Evolutionary conservation across 1,284 basidiomycete genomes (phyloP).

Genomic region (Puccinia coronata): DNA sequence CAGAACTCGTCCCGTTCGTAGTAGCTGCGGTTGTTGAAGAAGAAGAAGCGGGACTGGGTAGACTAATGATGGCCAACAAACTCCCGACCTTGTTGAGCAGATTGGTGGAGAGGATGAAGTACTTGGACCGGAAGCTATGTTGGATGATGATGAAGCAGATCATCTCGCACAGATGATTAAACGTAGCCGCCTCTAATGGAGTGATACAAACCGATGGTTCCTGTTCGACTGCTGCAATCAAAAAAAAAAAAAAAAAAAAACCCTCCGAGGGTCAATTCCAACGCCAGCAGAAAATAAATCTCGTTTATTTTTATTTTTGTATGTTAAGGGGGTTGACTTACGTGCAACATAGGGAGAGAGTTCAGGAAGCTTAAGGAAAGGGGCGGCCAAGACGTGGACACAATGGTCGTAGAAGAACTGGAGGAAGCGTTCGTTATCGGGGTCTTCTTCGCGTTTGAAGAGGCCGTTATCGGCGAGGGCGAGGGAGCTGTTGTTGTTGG

Average conservation of each 20-base stretch:
- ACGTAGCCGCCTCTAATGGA: slow-evolving; percentile 54
- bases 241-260: too few species aligned
- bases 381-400: slow-evolving; percentile 73
- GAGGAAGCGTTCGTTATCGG: slow-evolving; percentile 81
- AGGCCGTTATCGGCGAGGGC: slow-evolving; percentile 52
- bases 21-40: slow-evolving; percentile 78
- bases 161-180: slow-evolving; percentile 72
- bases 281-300: background rate
- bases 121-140: slow-evolving; percentile 80
- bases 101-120: slow-evolving; percentile 78
- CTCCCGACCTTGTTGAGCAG: slow-evolving; percentile 73
- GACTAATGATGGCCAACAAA: slow-evolving; percentile 65
- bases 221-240: background rate
- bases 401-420: slow-evolving; percentile 85
- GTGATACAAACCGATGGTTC: slow-evolving; percentile 45
- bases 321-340: background rate
- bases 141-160: slow-evolving; percentile 83
- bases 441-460: slow-evolving; percentile 72
- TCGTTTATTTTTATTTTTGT: background rate
- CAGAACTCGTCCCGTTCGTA: background rate
- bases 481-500: slow-evolving; percentile 60
- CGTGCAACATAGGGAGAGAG: slow-evolving; percentile 63
- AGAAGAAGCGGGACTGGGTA: slow-evolving; percentile 86
- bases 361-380: slow-evolving; percentile 75
- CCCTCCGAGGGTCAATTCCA: background rate